Percentiles rank a stretch among this genome's conserved stretches.
Conservation (phyloP, 768 basidiomycete genomes). For the Leucocoprinus leucothites region DNA sequence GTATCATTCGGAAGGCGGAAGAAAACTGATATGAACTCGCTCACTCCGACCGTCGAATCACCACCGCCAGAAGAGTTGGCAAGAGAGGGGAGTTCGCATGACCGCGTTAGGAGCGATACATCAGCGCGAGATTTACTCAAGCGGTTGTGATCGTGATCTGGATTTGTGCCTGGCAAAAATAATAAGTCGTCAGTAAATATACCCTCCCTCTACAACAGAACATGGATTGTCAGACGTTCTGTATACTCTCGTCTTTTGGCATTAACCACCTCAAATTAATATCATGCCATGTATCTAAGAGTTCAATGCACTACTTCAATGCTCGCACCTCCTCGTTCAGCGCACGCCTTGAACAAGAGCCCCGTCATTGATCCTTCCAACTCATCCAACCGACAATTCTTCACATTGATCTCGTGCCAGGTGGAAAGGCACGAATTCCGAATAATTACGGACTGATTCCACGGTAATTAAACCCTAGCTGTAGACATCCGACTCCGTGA, state of each 20-base stretch:
- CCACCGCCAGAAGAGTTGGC: slow-evolving; percentile 13
- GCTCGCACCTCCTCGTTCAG: neutral
- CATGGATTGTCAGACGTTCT: no score
- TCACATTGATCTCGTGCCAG: neutral
- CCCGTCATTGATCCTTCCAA: neutral
- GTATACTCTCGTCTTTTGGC: no score
- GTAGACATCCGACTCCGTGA: no score
- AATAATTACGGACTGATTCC: neutral
- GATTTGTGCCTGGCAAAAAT: neutral
- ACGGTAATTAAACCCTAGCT: no score
- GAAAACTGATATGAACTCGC: slow-evolving; percentile 26
- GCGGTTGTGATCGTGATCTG: slow-evolving; percentile 24
- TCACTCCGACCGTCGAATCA: slow-evolving; percentile 26
- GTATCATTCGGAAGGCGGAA: slow-evolving; percentile 61
- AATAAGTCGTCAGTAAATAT: no score
- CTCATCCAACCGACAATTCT: neutral
- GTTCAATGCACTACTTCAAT: neutral
- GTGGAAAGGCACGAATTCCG: neutral
- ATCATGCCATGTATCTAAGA: slow-evolving; percentile 2
- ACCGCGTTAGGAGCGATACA: slow-evolving; percentile 9
- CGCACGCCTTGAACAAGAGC: no score
- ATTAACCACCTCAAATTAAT: neutral
- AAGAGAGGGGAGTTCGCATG: neutral
- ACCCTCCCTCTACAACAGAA: no score
- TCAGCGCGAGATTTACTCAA: slow-evolving; percentile 41